A percentile compares a stretch with the other conserved stretches of the same genome.
Evolutionary conservation across 345 rosid species (phyloP).

Genomic region (Syzygium jambos): DNA sequence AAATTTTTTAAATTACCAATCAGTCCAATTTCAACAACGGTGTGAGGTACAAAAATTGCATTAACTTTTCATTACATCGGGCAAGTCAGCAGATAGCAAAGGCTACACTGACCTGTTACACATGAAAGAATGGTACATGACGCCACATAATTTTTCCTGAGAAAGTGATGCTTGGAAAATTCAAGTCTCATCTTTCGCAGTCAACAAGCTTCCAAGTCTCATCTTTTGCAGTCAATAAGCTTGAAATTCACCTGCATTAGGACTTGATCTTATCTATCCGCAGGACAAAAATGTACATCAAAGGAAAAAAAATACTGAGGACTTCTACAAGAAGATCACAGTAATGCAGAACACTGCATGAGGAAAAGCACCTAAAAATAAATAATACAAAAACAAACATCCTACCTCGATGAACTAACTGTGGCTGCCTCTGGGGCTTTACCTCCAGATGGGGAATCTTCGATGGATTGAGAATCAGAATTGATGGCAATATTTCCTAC

Average conservation of each 20-base stretch:
- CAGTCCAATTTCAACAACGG: not conserved
- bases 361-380: not conserved
- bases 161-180: not conserved
- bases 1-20: not conserved
- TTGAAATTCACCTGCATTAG: not conserved
- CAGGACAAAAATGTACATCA: not conserved
- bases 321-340: not conserved
- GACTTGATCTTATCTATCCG: not conserved
- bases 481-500: slow-evolving; percentile 49
- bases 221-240: not conserved
- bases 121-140: not conserved
- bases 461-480: slow-evolving; percentile 18
- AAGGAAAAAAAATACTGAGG: not conserved
- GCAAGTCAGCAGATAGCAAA: not conserved
- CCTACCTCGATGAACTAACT: slow-evolving; percentile 17
- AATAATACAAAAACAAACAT: not conserved
- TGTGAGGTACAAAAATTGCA: not conserved
- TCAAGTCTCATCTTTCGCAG: not conserved
- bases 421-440: slow-evolving; percentile 17
- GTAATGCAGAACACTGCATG: not conserved
- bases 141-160: not conserved
- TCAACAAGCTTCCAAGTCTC: not conserved
- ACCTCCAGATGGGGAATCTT: slow-evolving; percentile 19
- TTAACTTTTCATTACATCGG: not conserved
- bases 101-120: not conserved